Evolutionary conservation across 257 asterid genomes (phyloP), one percentile per base, ranked within the genome.

Genomic region (Cinchona pubescens): DNA sequence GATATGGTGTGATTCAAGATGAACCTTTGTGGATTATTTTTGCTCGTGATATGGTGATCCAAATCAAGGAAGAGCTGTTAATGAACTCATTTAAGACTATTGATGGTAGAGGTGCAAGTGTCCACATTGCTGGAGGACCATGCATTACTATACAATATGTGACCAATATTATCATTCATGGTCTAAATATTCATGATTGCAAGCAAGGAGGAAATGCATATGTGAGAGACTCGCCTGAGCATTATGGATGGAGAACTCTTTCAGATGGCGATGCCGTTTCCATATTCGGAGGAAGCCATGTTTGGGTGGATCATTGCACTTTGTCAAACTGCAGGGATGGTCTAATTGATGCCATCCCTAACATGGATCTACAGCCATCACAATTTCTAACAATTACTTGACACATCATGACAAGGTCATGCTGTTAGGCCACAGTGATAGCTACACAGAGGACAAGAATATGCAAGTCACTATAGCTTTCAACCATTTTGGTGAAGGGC

Each of bases 401-500:
- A 91, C 96, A 1, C 97, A 90, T 51, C 98, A 93, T 40, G 75
- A 93, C 37, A 93, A 93, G 86, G 98, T 93, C 18, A 93, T 93
- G 97, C 81, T 93, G 0, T 79, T 93, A 69, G 98, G 98, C 3
- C 97, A 93, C 6, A 88, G 96, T 19, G 98, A 93, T 58, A 69
- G 83, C 67, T 87, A 72, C 23, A 77, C 83, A 0, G 77, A 51
- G 5, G 98, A 93, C 75, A 91, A 87, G 89, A 87, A 53, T 53
- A 92, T 90, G 98, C 98, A 92, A 75, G 92, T 92, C 56, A 92
- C 98, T 42, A 90, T 92, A 67, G 97, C 98, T 14, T 92, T 92
- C 82, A 92, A 92, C 84, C 97, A 90, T 77, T 92, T 92, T 66
- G 97, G 97, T 9, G 96, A 90, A 86, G 98, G 94, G 65, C 90